These are phyloP conservation scores for Cytospora piceae DNA, from an alignment of 2,329 filamentous ascomycete genomes.

Conservation along the genomic window DNA sequence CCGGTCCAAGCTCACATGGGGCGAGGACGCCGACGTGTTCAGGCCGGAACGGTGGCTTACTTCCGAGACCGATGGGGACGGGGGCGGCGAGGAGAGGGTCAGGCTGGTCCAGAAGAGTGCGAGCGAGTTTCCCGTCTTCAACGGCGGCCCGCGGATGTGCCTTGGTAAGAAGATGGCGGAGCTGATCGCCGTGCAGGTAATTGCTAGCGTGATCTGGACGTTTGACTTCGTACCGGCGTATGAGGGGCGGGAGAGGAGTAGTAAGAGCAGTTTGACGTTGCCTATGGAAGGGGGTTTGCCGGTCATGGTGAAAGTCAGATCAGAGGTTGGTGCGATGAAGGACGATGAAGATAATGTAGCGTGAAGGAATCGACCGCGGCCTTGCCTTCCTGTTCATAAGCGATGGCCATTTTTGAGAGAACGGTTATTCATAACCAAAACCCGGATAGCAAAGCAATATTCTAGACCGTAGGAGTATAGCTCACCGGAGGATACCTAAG, in stretches of 20 bases:
- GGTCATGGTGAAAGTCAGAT: slow-evolving; percentile 41
- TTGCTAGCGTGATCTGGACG: slow-evolving; percentile 51
- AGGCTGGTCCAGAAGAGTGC: slow-evolving; percentile 50
- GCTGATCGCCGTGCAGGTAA: slow-evolving; percentile 58
- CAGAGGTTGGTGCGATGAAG: slow-evolving; percentile 10
- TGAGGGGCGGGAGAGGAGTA: slow-evolving; percentile 51
- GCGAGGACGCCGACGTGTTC: slow-evolving; percentile 58
- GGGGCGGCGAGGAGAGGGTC: background rate
- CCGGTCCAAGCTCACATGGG: slow-evolving; percentile 60
- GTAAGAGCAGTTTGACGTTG: slow-evolving; percentile 64
- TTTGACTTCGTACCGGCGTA: slow-evolving; percentile 57
- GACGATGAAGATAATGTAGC: background rate
- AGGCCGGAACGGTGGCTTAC: slow-evolving; percentile 60
- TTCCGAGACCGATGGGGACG: background rate
- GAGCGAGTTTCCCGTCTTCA: slow-evolving; percentile 67
- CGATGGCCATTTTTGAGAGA: background rate
- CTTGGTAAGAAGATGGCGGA: slow-evolving; percentile 69
- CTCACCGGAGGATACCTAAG: too few relatives aligned
- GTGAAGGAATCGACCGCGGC: background rate
- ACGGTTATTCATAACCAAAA: too few relatives aligned
- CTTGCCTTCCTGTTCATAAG: background rate
- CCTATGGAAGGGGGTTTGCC: slow-evolving; percentile 67
- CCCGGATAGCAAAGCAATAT: too few relatives aligned
- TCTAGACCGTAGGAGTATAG: too few relatives aligned
- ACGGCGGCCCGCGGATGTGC: slow-evolving; percentile 64